A percentile compares a stretch with the other conserved stretches of the same genome.
phyloP scores from a whole-genome alignment of 352 stramenopile species.

The Pythium aristosporum region DNA sequence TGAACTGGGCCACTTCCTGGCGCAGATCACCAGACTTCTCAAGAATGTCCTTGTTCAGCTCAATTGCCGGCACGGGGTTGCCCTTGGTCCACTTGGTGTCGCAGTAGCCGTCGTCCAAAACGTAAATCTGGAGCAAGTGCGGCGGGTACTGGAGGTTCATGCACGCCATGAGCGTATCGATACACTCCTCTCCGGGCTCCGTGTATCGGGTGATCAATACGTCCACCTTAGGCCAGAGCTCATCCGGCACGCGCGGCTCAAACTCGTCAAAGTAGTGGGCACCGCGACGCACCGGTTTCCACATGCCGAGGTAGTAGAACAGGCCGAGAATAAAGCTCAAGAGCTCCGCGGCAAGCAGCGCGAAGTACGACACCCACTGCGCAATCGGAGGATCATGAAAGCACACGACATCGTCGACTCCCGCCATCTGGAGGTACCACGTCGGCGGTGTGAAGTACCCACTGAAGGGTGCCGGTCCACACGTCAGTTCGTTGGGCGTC shows the following conservation, averaged over 20 bases:
- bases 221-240: constrained; percentile 81
- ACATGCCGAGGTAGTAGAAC: constrained; percentile 90
- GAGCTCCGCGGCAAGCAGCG: constrained; percentile 61
- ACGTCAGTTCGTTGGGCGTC: constrained; percentile 59
- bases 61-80: constrained; percentile 61
- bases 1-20: constrained; percentile 86
- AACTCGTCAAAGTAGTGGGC: constrained; percentile 89
- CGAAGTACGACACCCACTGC: constrained; percentile 84
- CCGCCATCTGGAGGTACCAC: constrained; percentile 77
- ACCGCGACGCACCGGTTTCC: constrained; percentile 83
- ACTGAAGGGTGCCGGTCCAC: constrained; percentile 50
- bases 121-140: constrained; percentile 83
- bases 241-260: constrained; percentile 73
- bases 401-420: constrained; percentile 71
- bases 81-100: constrained; percentile 79
- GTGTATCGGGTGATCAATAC: constrained; percentile 81
- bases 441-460: constrained; percentile 62
- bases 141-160: constrained; percentile 88
- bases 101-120: constrained; percentile 86
- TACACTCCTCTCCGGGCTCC: constrained; percentile 82
- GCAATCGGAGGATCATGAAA: constrained; percentile 74
- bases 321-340: constrained; percentile 66
- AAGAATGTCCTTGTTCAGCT: constrained; percentile 76
- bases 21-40: constrained; percentile 79
- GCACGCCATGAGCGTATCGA: constrained; percentile 84